These are phyloP conservation scores for Sisymbrium irio DNA, from an alignment of 345 rosid genomes.

Conservation along the genomic window DNA sequence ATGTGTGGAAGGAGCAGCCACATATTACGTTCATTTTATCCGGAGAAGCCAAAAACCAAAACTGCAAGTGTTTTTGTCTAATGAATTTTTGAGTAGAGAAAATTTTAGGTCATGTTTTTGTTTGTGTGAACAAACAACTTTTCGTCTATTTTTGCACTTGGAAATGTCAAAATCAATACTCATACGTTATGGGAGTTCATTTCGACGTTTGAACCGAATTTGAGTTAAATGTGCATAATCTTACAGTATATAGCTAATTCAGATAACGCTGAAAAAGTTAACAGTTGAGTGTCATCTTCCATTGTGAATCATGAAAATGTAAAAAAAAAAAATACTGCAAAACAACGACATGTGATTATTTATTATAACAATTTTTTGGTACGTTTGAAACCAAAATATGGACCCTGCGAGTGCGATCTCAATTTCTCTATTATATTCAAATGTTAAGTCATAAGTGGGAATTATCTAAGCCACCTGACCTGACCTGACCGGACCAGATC, in stretches of 20 bases:
- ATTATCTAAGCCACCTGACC: constrained; percentile 13
- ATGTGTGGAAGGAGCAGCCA: constrained; percentile 7
- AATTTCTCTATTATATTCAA: neutral
- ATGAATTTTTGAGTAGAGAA: neutral
- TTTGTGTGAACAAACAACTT: neutral
- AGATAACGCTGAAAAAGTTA: neutral
- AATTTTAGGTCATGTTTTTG: neutral
- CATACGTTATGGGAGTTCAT: neutral
- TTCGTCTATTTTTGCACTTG: neutral
- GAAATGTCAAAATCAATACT: neutral
- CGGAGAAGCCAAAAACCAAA: neutral
- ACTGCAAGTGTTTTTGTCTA: neutral
- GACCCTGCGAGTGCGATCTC: constrained; percentile 7
- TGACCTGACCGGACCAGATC: neutral
- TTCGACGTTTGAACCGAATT: neutral
- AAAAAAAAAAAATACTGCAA: neutral
- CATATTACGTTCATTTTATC: constrained; percentile 10
- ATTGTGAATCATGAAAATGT: neutral
- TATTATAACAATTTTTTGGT: neutral
- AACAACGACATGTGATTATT: neutral
- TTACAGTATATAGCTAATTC: neutral
- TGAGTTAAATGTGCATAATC: neutral
- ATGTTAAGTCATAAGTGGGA: neutral
- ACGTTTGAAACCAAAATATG: neutral
- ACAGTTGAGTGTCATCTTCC: neutral